Percentiles rank a stretch among this genome's conserved stretches.
Evolutionary conservation across 176 grass and related monocot genomes (phyloP).

Genomic region (Miscanthus lutarioriparius): DNA sequence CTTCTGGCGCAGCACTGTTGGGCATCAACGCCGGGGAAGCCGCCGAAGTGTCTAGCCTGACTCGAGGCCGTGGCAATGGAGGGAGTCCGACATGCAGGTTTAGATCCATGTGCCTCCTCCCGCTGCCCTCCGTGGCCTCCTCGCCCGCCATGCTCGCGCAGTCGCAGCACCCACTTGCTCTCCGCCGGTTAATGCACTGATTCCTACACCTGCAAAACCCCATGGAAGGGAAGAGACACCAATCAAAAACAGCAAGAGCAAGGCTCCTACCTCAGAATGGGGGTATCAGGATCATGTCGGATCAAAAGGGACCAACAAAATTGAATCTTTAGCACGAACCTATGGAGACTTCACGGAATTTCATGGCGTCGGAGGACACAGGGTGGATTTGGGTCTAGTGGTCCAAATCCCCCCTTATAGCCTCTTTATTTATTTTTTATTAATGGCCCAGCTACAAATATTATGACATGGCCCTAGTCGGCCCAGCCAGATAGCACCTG

Average conservation of each 20-base stretch:
- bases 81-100: conserved; percentile 34
- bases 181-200: not conserved
- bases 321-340: too few species aligned
- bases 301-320: too few species aligned
- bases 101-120: conserved; percentile 51
- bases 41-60: conserved; percentile 21
- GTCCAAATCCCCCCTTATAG: too few species aligned
- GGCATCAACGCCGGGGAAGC: not conserved
- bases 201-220: not conserved
- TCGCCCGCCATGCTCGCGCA: conserved; percentile 23
- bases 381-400: too few species aligned
- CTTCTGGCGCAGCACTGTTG: not conserved
- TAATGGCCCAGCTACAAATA: too few species aligned
- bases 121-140: conserved; percentile 26
- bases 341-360: too few species aligned
- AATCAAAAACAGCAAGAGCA: not conserved
- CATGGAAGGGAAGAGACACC: not conserved
- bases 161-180: not conserved
- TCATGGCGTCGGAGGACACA: too few species aligned
- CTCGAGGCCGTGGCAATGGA: conserved; percentile 44
- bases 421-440: too few species aligned
- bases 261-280: too few species aligned
- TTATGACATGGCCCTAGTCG: too few species aligned
- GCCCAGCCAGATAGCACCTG: too few species aligned
- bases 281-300: too few species aligned